These are phyloP conservation scores for Actinidia arguta DNA, from an alignment of 179 eudicot genomes.

Conservation along the genomic window DNA sequence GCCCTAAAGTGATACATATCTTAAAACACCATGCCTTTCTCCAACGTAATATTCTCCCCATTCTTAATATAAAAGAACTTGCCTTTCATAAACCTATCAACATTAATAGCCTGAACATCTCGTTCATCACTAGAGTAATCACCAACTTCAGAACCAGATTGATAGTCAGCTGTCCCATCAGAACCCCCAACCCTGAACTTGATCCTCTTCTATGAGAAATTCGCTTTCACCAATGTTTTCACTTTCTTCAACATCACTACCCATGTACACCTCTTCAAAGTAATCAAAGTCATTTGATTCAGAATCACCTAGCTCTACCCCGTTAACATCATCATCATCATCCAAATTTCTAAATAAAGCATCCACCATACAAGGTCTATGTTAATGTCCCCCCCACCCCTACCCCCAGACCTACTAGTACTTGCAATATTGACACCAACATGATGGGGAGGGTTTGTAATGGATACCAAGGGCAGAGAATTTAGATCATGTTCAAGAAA, in stretches of 20 bases:
- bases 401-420: no score
- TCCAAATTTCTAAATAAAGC: no score
- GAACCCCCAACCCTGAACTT: not conserved
- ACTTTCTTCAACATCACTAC: not conserved
- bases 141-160: not conserved
- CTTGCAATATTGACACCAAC: no score
- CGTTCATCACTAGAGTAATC: not conserved
- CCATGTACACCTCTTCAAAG: not conserved
- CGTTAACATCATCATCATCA: not conserved
- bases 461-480: no score
- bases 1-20: not conserved
- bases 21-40: no score
- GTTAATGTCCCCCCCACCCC: no score
- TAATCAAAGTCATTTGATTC: not conserved
- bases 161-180: not conserved
- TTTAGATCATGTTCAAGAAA: no score
- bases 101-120: not conserved
- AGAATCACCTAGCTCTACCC: not conserved
- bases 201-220: not conserved
- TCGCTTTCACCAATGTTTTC: no score
- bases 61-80: not conserved
- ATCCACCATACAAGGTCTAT: no score
- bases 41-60: not conserved
- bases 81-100: not conserved
- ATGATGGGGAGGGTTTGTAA: no score